Evolutionary conservation across 352 stramenopile genomes (phyloP), one percentile per base, ranked within the genome.

Genomic region (Achlya hypogyna): DNA sequence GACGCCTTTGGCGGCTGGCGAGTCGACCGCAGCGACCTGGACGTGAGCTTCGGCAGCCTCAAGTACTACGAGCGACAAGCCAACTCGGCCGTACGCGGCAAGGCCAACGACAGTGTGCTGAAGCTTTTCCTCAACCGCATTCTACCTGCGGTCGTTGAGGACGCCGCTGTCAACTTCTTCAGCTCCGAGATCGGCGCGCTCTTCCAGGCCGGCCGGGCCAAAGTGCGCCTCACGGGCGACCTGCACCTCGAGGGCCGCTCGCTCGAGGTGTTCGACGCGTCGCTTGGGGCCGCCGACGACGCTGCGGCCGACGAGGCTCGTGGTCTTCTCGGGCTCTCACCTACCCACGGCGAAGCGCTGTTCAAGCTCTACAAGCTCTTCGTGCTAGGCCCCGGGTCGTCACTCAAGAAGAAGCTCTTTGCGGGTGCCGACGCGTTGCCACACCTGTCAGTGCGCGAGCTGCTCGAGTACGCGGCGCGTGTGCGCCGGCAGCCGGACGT

Each of bases 91-190:
- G 84, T 88, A 42, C 75, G 71, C 4, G 76, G 75, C 4, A 82
- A 78, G 12, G 79, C 88, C 28, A 79, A 91, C 66, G 82, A 91
- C 69, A 88, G 74, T 12, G 78, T 91, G 20, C 86, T 91, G 72
- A 89, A 88, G 71, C 75, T 88, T 62, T 88, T 91, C 22, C 86
- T 91, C 47, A 91, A 91, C 49, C 75, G 79, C 0, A 70, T 91
- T 67, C 53, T 91, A 18, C 82, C 82, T 14, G 78, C 73, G 1
- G 71, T 91, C 10, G 82, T 91, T 23, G 72, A 77, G 9, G 67
- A 84, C 16, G 82, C 82, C 0, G 79, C 73, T 22, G 78, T 88
- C 60, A 76, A 79, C 31, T 40, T 91, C 29, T 74, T 91, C 27
- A 87, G 79, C 45, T 74, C 78, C 0, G 82, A 91, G 51, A 56